Base-by-base conservation (phyloP, 2,329 filamentous ascomycete species). In the Aspergillus clavatus region DNA sequence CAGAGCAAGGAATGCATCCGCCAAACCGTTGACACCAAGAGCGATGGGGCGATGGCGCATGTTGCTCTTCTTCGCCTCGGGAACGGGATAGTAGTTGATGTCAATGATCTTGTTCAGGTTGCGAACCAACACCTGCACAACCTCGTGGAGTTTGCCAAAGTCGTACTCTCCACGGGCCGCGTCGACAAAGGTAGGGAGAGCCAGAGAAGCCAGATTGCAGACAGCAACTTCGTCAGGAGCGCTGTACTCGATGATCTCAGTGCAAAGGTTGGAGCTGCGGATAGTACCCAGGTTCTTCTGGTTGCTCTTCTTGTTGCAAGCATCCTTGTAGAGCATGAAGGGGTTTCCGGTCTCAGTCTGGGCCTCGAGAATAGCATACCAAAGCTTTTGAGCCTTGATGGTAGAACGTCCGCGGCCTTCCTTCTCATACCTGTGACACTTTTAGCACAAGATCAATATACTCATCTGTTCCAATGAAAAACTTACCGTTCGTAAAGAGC, bases 311-410 rank as follows among this genome's bases (percentile, higher is more conserved):
- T 83, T 83, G 82, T 98, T 98, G 82, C 87, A 91, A 63, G 84
- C 81, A 73, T 98, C 93, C 80, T 98, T 98, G 84, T 98, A 98
- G 49, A 97, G 84, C 89, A 98, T 98, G 75, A 95, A 98, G 39
- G 93, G 93, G 73, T 95, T 97, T 59, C 93, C 93, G 37, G 93
- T 98, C 82, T 98, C 93, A 26, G 91, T 97, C 76, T 98, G 93
- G 40, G 93, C 88, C 75, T 98, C 93, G 38, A 98, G 81, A 55
- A 98, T 95, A 56, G 91, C 89, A 68, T 97, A 97, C 93, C 93
- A 98, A 47, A 98, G 84, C 80, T 98, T 98, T 79, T 98, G 93
- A 19, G 93, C 93, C 72, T 95, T 93, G 65, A 98, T 77, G 16
- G 87, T 96, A 75, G 86, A 86, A 55, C 90, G 89, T 54, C 93